These are phyloP conservation scores for Acacia melanoxylon DNA, from an alignment of 306 rosid genomes.

Conservation along the genomic window DNA sequence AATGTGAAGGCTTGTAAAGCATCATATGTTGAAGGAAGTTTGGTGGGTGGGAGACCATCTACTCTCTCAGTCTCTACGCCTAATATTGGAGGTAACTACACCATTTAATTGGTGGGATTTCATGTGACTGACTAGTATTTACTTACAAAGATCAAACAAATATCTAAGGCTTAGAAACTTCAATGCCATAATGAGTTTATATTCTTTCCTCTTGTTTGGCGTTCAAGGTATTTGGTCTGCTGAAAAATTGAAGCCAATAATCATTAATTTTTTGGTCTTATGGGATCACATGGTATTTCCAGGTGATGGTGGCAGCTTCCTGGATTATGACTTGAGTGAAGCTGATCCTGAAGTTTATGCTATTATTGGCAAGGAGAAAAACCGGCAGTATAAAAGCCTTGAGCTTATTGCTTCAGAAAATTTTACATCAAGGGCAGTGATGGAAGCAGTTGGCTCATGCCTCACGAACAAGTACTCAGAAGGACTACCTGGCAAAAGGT, in stretches of 20 bases:
- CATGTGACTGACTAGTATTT: not conserved
- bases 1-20: slow-evolving; percentile 47
- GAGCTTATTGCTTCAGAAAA: slow-evolving; percentile 99
- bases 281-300: slow-evolving; percentile 24
- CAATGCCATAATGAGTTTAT: not conserved
- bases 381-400: slow-evolving; percentile 81
- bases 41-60: slow-evolving; percentile 57
- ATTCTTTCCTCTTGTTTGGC: slow-evolving; percentile 3
- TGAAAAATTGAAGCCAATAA: too few relatives aligned
- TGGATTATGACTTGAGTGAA: slow-evolving; percentile 72
- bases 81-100: slow-evolving; percentile 57
- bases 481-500: slow-evolving; percentile 98
- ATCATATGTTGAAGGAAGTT: slow-evolving; percentile 49
- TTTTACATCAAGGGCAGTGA: slow-evolving; percentile 89
- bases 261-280: not conserved
- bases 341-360: slow-evolving; percentile 78
- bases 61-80: slow-evolving; percentile 49
- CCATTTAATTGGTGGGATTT: not conserved
- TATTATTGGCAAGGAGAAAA: slow-evolving; percentile 75
- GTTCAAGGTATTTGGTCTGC: not conserved
- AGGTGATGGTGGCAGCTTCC: slow-evolving; percentile 58
- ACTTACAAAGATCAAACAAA: not conserved
- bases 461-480: slow-evolving; percentile 95
- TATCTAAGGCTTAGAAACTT: not conserved
- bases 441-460: slow-evolving; percentile 99